A percentile compares a stretch with the other conserved stretches of the same genome.
These are phyloP conservation scores for Fusarium sp. DNA, from an alignment of 2,329 filamentous ascomycete species.

Conservation along the genomic window DNA sequence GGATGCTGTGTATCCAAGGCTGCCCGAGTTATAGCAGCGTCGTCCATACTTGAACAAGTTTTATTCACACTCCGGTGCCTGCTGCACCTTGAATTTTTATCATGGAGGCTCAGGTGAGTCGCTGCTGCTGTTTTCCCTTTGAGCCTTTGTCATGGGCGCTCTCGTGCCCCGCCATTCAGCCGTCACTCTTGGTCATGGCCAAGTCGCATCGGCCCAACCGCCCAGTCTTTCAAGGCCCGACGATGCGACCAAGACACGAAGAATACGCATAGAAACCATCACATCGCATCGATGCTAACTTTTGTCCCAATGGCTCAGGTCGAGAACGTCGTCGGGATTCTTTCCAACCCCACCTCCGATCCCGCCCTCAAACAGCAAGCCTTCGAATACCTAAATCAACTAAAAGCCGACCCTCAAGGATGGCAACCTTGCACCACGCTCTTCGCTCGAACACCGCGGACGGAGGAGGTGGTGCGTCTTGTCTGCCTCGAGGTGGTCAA, in stretches of 20 bases:
- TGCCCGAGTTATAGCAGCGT: constrained; percentile 58
- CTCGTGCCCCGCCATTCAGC: constrained; percentile 45
- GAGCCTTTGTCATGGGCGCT: constrained; percentile 34
- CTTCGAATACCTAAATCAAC: constrained; percentile 80
- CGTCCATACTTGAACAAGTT: constrained; percentile 30
- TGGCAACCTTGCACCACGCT: constrained; percentile 91
- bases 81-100: constrained; percentile 43
- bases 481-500: constrained; percentile 94
- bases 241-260: constrained; percentile 19
- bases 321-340: constrained; percentile 95
- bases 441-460: constrained; percentile 81
- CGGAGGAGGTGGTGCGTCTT: constrained; percentile 86
- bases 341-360: constrained; percentile 83
- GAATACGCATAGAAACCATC: constrained; percentile 5
- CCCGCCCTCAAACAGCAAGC: constrained; percentile 82
- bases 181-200: constrained; percentile 32
- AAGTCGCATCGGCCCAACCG: constrained; percentile 38
- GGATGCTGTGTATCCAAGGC: constrained; percentile 53
- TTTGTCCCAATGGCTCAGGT: constrained; percentile 65
- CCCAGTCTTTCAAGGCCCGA: constrained; percentile 19
- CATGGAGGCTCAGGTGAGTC: constrained; percentile 61
- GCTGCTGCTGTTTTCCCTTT: constrained; percentile 19
- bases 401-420: constrained; percentile 83
- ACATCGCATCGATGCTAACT: constrained; percentile 17
- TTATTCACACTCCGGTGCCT: constrained; percentile 3